Conservation (phyloP, 192 early-diverging fungal genomes). For the Phlyctochytrium planicorne region DNA sequence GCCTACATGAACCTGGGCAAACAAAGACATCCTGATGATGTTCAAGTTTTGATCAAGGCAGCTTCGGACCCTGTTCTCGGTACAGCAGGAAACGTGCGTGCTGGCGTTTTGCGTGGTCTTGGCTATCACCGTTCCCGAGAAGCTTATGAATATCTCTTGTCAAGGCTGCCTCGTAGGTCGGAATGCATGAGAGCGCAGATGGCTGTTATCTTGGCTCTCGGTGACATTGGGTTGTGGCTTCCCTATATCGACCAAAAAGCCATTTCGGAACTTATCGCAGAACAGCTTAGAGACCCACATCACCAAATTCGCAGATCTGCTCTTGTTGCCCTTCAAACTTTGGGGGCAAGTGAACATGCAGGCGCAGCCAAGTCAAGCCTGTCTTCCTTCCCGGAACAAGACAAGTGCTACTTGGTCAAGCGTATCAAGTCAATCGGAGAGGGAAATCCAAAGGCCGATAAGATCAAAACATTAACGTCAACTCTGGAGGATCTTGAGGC, state of each 20-base stretch:
- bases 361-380: neutral
- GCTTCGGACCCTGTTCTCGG: constrained; percentile 35
- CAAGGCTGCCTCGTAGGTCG: constrained; percentile 9
- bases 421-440: neutral
- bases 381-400: neutral
- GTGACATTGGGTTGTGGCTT: constrained; percentile 24
- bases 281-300: constrained; percentile 13
- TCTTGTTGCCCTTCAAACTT: neutral
- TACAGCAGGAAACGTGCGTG: constrained; percentile 24
- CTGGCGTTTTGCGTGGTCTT: constrained; percentile 43
- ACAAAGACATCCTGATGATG: constrained; percentile 46
- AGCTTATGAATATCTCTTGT: constrained; percentile 40
- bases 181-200: constrained; percentile 21
- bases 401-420: neutral
- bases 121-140: constrained; percentile 38
- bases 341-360: constrained; percentile 7
- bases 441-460: too few relatives aligned
- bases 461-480: too few relatives aligned
- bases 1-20: constrained; percentile 31
- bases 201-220: constrained; percentile 25
- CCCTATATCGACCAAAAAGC: neutral
- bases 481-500: too few relatives aligned
- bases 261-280: constrained; percentile 18
- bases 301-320: neutral
- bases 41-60: constrained; percentile 33